Evolutionary conservation across 2,329 filamentous ascomycete species (phyloP).

Genomic region (Dactylonectria estremocensis): DNA sequence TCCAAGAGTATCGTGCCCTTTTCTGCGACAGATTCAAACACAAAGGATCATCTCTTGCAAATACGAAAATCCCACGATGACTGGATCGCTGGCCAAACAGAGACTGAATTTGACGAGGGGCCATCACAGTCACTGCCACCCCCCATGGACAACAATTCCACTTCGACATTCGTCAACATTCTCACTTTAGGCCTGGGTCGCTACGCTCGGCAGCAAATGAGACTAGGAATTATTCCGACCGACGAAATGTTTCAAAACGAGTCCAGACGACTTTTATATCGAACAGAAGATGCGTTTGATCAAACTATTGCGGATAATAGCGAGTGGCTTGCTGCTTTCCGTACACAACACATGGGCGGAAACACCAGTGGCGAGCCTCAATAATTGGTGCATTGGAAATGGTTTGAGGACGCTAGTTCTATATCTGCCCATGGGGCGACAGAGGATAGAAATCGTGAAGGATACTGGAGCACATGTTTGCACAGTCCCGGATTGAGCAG

Average conservation of each 20-base stretch:
- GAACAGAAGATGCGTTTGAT: constrained; percentile 44
- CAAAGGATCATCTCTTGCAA: constrained; percentile 43
- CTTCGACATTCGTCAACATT: constrained; percentile 35
- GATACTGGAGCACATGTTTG: too few relatives aligned
- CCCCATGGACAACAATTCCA: not conserved
- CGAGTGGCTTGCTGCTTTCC: constrained; percentile 48
- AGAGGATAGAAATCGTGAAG: not conserved
- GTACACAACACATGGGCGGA: constrained; percentile 18
- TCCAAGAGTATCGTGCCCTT: constrained; percentile 44
- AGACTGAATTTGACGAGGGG: not conserved
- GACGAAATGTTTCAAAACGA: constrained; percentile 50
- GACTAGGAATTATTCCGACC: constrained; percentile 38
- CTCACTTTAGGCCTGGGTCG: constrained; percentile 39
- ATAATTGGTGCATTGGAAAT: not conserved
- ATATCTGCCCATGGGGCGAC: not conserved
- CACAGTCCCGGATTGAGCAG: too few relatives aligned
- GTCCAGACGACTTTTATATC: constrained; percentile 46
- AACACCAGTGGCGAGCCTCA: not conserved
- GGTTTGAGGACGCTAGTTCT: too few relatives aligned
- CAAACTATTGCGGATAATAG: constrained; percentile 49
- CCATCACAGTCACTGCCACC: not conserved
- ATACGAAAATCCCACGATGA: constrained; percentile 22
- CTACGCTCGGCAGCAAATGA: constrained; percentile 44
- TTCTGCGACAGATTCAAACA: constrained; percentile 44
- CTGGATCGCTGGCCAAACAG: not conserved